Evolutionary conservation across 176 grass and related monocot species (phyloP), one percentile per base, ranked within the genome.

Genomic region (Metroxylon sagu): DNA sequence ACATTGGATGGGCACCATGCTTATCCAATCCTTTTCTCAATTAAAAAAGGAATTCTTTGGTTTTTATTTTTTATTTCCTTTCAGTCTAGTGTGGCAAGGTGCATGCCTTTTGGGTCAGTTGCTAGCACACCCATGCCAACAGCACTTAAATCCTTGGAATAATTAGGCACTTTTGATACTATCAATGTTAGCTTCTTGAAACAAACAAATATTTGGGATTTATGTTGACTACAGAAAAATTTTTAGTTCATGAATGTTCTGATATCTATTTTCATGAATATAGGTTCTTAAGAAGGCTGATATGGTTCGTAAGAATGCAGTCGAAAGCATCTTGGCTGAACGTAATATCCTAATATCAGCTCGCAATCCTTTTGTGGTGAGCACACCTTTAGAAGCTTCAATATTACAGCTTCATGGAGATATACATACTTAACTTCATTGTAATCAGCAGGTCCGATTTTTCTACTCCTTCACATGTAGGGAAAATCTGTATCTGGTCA

Each of bases 401-500:
- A 19, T 17, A 19, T 57, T 59, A 25, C 54, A 19, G 27, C 35
- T 67, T 55, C 50, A 59, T 59, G 12, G 12, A 58, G 19, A 59
- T 67, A 35, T 64, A 0, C 50, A 49, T 18, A 7, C 73, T 66
- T 54, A 74, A 69, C 53, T 77, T 14, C 56, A 66, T 84, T 77
- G 64, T 74, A 59, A 72, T 76, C 27, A 53, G 71, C 81, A 94
- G 84, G 89, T 92, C 23, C 71, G 93, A 7, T 98, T 98, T 65
- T 98, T 88, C 93, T 98, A 98, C 81, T 98, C 93, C 70, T 98
- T 98, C 67, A 98, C 87, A 21, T 98, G 87, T 78, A 98, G 84
- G 88, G 93, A 98, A 70, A 89, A 98, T 79, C 84, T 98, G 43
- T 98, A 98, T 73, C 81, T 98, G 43, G 87, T 98, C 67, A 98